Conservation (phyloP, 768 basidiomycete species). For the Tephrocybe sp. region DNA sequence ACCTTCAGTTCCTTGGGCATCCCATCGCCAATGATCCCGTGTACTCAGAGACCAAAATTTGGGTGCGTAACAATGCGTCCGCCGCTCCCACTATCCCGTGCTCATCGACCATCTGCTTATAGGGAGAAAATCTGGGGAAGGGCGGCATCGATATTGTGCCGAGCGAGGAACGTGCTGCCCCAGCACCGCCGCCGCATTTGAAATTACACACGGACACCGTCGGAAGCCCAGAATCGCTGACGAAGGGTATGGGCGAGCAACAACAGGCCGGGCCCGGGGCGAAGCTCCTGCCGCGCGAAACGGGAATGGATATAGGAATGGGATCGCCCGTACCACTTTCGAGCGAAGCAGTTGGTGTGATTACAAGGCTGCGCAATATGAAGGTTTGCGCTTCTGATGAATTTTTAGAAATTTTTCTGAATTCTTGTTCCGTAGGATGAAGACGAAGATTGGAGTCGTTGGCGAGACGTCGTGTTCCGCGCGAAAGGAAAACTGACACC, state of each 20-base stretch:
- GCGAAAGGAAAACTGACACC: constrained; percentile 64
- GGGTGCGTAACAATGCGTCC: constrained; percentile 44
- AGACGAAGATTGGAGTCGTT: constrained; percentile 86
- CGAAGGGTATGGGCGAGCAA: constrained; percentile 16
- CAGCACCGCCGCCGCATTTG: constrained; percentile 53
- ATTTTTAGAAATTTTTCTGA: not conserved
- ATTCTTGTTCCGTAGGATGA: constrained; percentile 55
- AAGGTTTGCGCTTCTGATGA: constrained; percentile 41
- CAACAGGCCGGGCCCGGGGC: constrained; percentile 10
- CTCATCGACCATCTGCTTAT: constrained; percentile 1
- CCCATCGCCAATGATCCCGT: constrained; percentile 96
- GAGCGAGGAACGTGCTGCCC: constrained; percentile 62
- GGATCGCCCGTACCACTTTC: constrained; percentile 83
- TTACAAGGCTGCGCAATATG: constrained; percentile 77
- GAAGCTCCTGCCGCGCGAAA: constrained; percentile 76
- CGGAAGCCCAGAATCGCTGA: constrained; percentile 50
- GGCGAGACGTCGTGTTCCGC: constrained; percentile 83
- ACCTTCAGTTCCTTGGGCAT: constrained; percentile 91
- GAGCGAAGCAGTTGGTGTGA: constrained; percentile 73
- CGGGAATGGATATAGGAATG: constrained; percentile 86
- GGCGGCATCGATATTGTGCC: constrained; percentile 81
- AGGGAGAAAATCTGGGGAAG: constrained; percentile 75
- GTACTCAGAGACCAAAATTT: constrained; percentile 79
- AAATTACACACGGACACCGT: constrained; percentile 33
- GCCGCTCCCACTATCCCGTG: not conserved